Conservation (phyloP, 2,329 filamentous ascomycete genomes). For the Verticillium zaregamsianum region DNA sequence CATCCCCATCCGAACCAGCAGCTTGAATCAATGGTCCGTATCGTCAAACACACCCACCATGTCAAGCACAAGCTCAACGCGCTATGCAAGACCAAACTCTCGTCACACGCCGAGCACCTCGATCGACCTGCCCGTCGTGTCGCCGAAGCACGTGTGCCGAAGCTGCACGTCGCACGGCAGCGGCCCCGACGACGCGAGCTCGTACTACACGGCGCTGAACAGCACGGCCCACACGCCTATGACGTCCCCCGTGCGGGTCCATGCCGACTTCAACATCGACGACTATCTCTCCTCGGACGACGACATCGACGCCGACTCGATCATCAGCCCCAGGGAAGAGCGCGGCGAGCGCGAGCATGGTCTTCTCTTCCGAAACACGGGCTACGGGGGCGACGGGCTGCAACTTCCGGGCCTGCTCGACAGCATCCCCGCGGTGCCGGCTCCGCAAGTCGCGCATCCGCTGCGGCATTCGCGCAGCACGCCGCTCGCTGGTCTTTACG, state of each 20-base stretch:
- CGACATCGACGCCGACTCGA: constrained; percentile 31
- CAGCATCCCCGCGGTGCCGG: constrained; percentile 5
- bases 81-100: constrained; percentile 33
- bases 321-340: constrained; percentile 15
- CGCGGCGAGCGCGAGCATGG: constrained; percentile 28
- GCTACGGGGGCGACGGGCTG: constrained; percentile 27
- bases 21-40: constrained; percentile 34
- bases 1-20: constrained; percentile 30
- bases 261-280: constrained; percentile 28
- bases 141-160: constrained; percentile 5
- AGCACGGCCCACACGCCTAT: background rate
- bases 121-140: constrained; percentile 28
- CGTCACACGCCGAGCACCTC: constrained; percentile 41
- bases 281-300: constrained; percentile 33
- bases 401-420: constrained; percentile 30
- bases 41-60: constrained; percentile 35
- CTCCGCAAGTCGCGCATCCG: background rate
- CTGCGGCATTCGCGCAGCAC: constrained; percentile 2
- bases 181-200: constrained; percentile 10
- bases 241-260: background rate
- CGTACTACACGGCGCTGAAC: constrained; percentile 10
- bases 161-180: constrained; percentile 12
- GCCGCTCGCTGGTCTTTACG: background rate
- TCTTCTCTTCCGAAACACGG: constrained; percentile 28
- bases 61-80: constrained; percentile 35